Conservation (phyloP, 1,284 basidiomycete genomes). For the Laetiporus sulphureus region DNA sequence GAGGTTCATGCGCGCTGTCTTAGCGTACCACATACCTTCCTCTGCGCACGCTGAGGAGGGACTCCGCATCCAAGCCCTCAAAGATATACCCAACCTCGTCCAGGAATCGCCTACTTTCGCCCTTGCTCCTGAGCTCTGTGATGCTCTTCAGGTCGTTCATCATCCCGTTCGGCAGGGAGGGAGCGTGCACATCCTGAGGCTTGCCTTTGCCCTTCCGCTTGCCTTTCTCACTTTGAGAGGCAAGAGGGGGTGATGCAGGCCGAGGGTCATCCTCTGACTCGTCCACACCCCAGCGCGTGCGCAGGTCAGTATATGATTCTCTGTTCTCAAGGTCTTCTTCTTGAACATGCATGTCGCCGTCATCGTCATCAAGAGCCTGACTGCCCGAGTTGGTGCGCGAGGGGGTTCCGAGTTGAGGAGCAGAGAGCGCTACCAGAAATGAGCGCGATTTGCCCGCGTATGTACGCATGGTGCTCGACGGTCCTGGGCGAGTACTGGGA, state of each 20-base stretch:
- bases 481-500: constrained; percentile 13
- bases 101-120: constrained; percentile 70
- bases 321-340: constrained; percentile 50
- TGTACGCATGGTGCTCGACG: constrained; percentile 41
- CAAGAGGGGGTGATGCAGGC: constrained; percentile 28
- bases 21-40: constrained; percentile 39
- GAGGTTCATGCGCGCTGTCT: neutral
- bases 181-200: constrained; percentile 20
- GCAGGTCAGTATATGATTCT: constrained; percentile 65
- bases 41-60: constrained; percentile 49
- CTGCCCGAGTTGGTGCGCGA: constrained; percentile 13
- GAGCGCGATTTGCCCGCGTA: constrained; percentile 73
- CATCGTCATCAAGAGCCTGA: constrained; percentile 17
- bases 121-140: constrained; percentile 69
- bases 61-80: constrained; percentile 58
- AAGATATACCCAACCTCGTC: constrained; percentile 79
- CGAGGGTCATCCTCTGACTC: constrained; percentile 63
- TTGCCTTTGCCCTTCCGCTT: constrained; percentile 28
- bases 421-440: constrained; percentile 57
- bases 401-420: constrained; percentile 21
- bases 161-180: constrained; percentile 41
- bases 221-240: constrained; percentile 20
- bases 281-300: constrained; percentile 69
- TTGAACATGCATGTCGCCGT: constrained; percentile 22
- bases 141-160: constrained; percentile 75